Evolutionary conservation across 352 stramenopile genomes (phyloP), one percentile per base, ranked within the genome.

Genomic region (Phytophthora europaea): DNA sequence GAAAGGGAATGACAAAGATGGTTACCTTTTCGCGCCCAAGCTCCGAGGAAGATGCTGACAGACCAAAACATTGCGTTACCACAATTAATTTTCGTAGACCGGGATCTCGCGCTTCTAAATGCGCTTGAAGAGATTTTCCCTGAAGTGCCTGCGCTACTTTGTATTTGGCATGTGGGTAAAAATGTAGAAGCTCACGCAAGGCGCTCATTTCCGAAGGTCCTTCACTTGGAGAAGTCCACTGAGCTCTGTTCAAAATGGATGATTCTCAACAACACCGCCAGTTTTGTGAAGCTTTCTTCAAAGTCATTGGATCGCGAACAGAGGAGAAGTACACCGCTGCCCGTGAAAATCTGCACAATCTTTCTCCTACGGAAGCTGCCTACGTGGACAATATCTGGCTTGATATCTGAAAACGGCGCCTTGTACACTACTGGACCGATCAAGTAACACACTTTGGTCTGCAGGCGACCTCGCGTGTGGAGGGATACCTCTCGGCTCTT

Each of bases 341-440:
- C 26, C 26, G 26, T 40, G 40, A 47, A 8, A 31, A 4, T 31
- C 54, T 64, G 1, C 20, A 56, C 28, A 23, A 56, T 2, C 23
- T 70, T 10, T 61, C 40, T 5, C 9, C 23, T 16, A 34, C 45
- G 5, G 61, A 72, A 38, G 62, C 53, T 0, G 47, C 43, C 0
- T 70, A 75, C 23, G 34, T 80, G 16, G 60, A 76, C 13, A 33
- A 75, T 0, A 12, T 62, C 0, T 81, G 61, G 65, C 61, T 78
- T 0, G 38, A 70, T 23, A 56, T 69, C n/a, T 73, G 65, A 69
- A 78, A 78, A 18, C 23, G n/a, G 3, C 43, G 61, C 33, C 67
- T 73, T 22, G 73, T 78, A 1, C 65, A 34, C 3, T 75, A 36
- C 26, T 81, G 61, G 57, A 75, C 69, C 0, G 53, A 70, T 13